Evolutionary conservation across 768 basidiomycete genomes (phyloP).

Genomic region (Tylopilus vinaceipallidus): DNA sequence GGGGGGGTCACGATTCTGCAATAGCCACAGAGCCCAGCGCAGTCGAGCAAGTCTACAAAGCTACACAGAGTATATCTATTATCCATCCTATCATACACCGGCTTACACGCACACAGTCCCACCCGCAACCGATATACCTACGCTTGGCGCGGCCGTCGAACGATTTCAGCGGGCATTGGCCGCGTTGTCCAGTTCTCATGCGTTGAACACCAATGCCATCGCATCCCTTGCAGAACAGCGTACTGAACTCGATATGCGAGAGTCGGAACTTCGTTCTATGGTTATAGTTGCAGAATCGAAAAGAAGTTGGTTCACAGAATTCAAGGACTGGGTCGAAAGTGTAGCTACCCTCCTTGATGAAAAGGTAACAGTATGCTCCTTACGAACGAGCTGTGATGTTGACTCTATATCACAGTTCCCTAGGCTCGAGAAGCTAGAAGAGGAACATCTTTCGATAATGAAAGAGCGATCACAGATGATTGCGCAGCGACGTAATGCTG

Average conservation of each 20-base stretch:
- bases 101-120: conserved; percentile 54
- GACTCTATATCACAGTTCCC: conserved; percentile 54
- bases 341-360: conserved; percentile 86
- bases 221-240: conserved; percentile 59
- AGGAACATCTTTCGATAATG: conserved; percentile 69
- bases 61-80: conserved; percentile 60
- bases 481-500: conserved; percentile 59
- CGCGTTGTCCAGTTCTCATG: conserved; percentile 65
- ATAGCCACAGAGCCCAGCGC: conserved; percentile 35
- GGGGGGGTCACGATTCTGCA: conserved; percentile 59
- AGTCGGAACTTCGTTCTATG: conserved; percentile 72
- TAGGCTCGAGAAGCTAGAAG: conserved; percentile 71
- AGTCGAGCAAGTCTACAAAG: conserved; percentile 60
- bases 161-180: conserved; percentile 60
- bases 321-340: conserved; percentile 79
- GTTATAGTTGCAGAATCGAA: conserved; percentile 74
- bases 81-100: conserved; percentile 1
- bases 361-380: conserved; percentile 51
- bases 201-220: conserved; percentile 55
- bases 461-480: conserved; percentile 74
- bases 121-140: conserved; percentile 57
- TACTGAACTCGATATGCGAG: conserved; percentile 61
- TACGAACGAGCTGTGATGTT: neutral
- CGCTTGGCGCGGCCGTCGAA: conserved; percentile 56
- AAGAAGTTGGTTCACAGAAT: conserved; percentile 75